These are phyloP conservation scores for Penicillium expansum DNA, from an alignment of 2,329 filamentous ascomycete species.

Conservation along the genomic window DNA sequence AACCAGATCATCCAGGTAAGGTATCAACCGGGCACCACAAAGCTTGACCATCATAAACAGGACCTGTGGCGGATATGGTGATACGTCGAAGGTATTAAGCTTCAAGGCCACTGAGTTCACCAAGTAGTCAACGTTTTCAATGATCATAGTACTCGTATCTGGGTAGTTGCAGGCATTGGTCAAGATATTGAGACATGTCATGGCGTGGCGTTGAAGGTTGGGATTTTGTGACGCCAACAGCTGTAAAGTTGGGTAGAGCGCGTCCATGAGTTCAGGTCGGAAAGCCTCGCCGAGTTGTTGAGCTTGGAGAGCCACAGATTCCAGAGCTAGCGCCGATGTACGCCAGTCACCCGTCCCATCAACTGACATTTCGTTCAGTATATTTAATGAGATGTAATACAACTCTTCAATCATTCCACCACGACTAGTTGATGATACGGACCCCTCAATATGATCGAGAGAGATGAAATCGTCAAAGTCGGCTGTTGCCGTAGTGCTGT, in stretches of 20 bases:
- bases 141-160: conserved; percentile 72
- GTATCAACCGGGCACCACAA: conserved; percentile 75
- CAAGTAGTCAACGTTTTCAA: conserved; percentile 94
- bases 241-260: conserved; percentile 88
- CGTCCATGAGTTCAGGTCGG: conserved; percentile 81
- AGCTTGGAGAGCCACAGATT: conserved; percentile 75
- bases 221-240: conserved; percentile 70
- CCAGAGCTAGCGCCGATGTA: conserved; percentile 73
- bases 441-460: conserved; percentile 43
- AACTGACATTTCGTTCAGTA: conserved; percentile 38
- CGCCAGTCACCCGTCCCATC: conserved; percentile 61
- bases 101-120: conserved; percentile 88
- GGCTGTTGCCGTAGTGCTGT: conserved; percentile 48
- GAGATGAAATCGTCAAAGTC: conserved; percentile 67
- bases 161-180: conserved; percentile 71
- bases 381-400: conserved; percentile 43
- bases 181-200: conserved; percentile 78
- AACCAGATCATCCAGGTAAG: conserved; percentile 87
- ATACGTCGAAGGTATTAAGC: conserved; percentile 87
- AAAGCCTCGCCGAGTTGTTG: conserved; percentile 65
- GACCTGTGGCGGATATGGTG: conserved; percentile 85
- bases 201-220: conserved; percentile 73
- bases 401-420: conserved; percentile 45
- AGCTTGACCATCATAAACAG: conserved; percentile 91
- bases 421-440: conserved; percentile 25